These are phyloP conservation scores for Fusarium veterinarium DNA, from an alignment of 2,329 filamentous ascomycete genomes.

Conservation along the genomic window DNA sequence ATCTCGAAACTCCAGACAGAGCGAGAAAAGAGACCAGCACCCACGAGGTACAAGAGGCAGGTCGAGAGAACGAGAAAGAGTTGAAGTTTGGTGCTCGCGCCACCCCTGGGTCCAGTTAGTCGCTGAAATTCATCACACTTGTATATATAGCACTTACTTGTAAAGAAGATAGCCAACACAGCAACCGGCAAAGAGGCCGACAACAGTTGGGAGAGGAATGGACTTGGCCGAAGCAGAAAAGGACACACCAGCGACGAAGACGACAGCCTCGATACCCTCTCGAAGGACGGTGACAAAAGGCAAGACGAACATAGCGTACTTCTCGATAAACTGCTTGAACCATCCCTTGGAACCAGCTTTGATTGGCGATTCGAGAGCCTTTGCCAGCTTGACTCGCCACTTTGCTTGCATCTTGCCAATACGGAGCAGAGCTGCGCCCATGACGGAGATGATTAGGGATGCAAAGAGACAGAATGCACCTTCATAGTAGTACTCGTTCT, in stretches of 20 bases:
- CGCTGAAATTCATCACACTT: neutral
- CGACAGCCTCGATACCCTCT: slow-evolving; percentile 86
- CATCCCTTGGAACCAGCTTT: slow-evolving; percentile 55
- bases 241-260: slow-evolving; percentile 87
- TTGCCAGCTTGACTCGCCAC: slow-evolving; percentile 85
- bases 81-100: slow-evolving; percentile 63
- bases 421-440: slow-evolving; percentile 83
- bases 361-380: slow-evolving; percentile 68
- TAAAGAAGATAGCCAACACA: slow-evolving; percentile 81
- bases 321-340: slow-evolving; percentile 75
- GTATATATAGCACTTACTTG: slow-evolving; percentile 64
- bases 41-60: slow-evolving; percentile 85
- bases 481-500: slow-evolving; percentile 82
- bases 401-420: slow-evolving; percentile 87
- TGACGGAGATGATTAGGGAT: slow-evolving; percentile 81
- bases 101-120: slow-evolving; percentile 49
- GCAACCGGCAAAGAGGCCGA: slow-evolving; percentile 75
- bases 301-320: slow-evolving; percentile 86
- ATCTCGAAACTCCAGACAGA: slow-evolving; percentile 80
- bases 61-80: slow-evolving; percentile 85
- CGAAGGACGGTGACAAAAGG: slow-evolving; percentile 90
- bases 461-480: slow-evolving; percentile 82
- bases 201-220: slow-evolving; percentile 81
- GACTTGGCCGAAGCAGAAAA: slow-evolving; percentile 79
- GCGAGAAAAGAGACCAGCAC: slow-evolving; percentile 83